Percentiles rank a stretch among this genome's conserved stretches.
These are phyloP conservation scores for Termitomyces sp. DNA, from an alignment of 768 basidiomycete genomes.

Conservation along the genomic window DNA sequence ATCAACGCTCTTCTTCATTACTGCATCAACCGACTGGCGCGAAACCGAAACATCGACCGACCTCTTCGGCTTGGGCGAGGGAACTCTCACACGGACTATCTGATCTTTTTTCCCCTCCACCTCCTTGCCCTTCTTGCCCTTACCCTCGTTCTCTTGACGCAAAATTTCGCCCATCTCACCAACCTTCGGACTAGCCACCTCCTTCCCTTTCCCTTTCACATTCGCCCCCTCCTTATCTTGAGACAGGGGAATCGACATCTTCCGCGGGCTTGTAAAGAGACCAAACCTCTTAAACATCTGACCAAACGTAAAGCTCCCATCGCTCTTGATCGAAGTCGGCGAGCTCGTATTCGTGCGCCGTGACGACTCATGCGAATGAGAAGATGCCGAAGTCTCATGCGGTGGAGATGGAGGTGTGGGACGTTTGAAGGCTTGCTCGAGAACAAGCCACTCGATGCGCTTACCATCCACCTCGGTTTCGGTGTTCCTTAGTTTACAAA, in stretches of 20 bases:
- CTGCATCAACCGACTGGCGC: constrained; percentile 19
- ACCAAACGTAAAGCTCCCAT: constrained; percentile 35
- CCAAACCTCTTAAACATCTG: constrained; percentile 62
- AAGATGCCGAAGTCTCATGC: constrained; percentile 10
- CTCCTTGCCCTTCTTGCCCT: not conserved
- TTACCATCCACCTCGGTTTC: constrained; percentile 30
- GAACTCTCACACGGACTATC: constrained; percentile 25
- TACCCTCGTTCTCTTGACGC: constrained; percentile 44
- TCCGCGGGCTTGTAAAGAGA: constrained; percentile 46
- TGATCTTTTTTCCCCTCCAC: constrained; percentile 12
- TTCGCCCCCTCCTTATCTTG: constrained; percentile 21
- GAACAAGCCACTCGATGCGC: constrained; percentile 58
- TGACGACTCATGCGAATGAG: constrained; percentile 15
- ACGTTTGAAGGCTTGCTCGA: constrained; percentile 58
- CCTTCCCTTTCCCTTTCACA: constrained; percentile 28
- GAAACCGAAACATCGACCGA: constrained; percentile 23
- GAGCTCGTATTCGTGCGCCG: constrained; percentile 31
- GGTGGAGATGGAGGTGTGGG: constrained; percentile 28
- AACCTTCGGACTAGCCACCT: constrained; percentile 33
- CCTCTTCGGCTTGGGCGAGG: constrained; percentile 27
- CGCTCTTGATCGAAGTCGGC: constrained; percentile 44
- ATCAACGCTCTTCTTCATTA: constrained; percentile 18
- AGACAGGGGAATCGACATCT: constrained; percentile 27
- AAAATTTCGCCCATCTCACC: constrained; percentile 75
- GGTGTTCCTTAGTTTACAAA: constrained; percentile 62